These are phyloP conservation scores for Nitzschia inconspicua DNA, from an alignment of 108 stramenopile species.

Conservation along the genomic window DNA sequence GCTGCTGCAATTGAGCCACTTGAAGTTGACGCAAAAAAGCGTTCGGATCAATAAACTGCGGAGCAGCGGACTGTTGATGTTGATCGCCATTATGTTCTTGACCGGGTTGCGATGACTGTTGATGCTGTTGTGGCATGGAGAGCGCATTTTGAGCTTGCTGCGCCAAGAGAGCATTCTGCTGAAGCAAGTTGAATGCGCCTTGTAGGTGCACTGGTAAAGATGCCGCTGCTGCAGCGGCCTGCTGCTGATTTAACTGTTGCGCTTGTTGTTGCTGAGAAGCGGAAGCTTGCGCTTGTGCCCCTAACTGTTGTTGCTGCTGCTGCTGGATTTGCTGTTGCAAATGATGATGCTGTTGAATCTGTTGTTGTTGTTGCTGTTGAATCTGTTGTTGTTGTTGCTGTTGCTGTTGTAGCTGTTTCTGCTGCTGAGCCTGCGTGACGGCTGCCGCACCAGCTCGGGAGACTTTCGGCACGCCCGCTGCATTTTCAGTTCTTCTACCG, in stretches of 20 bases:
- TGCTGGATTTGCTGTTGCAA: slow-evolving; percentile 11
- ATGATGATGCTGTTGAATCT: slow-evolving; percentile 13
- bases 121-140: slow-evolving; percentile 11
- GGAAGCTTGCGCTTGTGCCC: background rate
- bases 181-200: slow-evolving; percentile 21
- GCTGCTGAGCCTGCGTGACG: slow-evolving; percentile 1
- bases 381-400: slow-evolving; percentile 14
- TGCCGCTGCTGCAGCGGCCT: slow-evolving; percentile 6
- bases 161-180: slow-evolving; percentile 22
- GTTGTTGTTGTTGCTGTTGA: slow-evolving; percentile 25
- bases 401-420: slow-evolving; percentile 22
- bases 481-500: background rate
- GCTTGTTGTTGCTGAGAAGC: slow-evolving; percentile 18
- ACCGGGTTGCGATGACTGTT: slow-evolving; percentile 4
- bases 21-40: slow-evolving; percentile 41
- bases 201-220: slow-evolving; percentile 9
- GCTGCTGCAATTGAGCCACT: slow-evolving; percentile 37
- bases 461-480: background rate
- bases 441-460: background rate
- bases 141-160: slow-evolving; percentile 20
- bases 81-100: slow-evolving; percentile 13
- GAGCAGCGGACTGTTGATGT: slow-evolving; percentile 8
- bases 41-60: slow-evolving; percentile 32
- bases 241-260: slow-evolving; percentile 14
- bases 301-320: slow-evolving; percentile 4